phyloP scores from a whole-genome alignment of 345 rosid genomes.

The Bruguiera gymnorhiza region DNA sequence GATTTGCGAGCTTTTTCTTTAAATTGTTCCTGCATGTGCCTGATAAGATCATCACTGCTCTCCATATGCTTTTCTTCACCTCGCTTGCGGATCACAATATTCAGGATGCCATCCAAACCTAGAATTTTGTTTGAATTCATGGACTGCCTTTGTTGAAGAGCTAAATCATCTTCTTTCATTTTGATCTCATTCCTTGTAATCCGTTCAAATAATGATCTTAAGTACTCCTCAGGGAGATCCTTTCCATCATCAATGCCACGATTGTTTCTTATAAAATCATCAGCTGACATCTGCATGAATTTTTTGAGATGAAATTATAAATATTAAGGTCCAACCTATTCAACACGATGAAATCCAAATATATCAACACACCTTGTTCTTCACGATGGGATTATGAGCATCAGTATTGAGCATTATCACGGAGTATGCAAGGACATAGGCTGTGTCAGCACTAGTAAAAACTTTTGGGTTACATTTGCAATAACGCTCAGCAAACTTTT shows the following conservation, averaged over 20 bases:
- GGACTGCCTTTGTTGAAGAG: constrained; percentile 77
- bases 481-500: constrained; percentile 93
- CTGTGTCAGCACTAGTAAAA: constrained; percentile 94
- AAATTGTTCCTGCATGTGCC: constrained; percentile 97
- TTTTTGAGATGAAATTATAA: constrained; percentile 16
- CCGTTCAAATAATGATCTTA: constrained; percentile 85
- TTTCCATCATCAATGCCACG: constrained; percentile 99
- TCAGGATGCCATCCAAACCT: constrained; percentile 89
- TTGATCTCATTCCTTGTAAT: constrained; percentile 95
- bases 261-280: constrained; percentile 92
- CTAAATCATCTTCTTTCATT: constrained; percentile 91
- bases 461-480: constrained; percentile 96
- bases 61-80: constrained; percentile 74
- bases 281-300: constrained; percentile 87
- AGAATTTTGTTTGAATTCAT: constrained; percentile 70
- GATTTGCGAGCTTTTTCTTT: constrained; percentile 98
- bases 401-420: constrained; percentile 97
- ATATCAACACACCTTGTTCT: constrained; percentile 70
- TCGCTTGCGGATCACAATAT: constrained; percentile 93
- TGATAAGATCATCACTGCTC: constrained; percentile 95
- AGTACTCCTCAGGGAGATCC: constrained; percentile 87
- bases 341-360: constrained; percentile 19
- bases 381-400: constrained; percentile 97
- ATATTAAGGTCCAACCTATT: constrained; percentile 22
- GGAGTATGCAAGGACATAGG: constrained; percentile 98